Base-by-base conservation (phyloP, 352 stramenopile genomes). In the Globisporangium paddicum region DNA sequence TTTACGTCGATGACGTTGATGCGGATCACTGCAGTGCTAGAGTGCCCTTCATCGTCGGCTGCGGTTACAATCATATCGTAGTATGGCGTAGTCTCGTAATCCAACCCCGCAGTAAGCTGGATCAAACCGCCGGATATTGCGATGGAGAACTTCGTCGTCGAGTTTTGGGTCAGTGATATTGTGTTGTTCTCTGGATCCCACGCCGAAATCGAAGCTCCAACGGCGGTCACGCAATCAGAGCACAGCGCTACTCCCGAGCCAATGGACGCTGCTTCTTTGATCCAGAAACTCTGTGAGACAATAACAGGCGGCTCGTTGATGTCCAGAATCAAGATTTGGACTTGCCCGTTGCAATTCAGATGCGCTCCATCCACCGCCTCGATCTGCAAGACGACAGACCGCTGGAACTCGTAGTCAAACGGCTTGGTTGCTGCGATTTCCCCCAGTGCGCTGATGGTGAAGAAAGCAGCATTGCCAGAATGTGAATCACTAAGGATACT, bases 131-230 rank as follows among this genome's bases (percentile, higher is more conserved):
- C 46, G 1, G 55, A 23, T 8, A 67, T 11, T 14, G 63, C 68
- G 11, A 87, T 46, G 0, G 30, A 47, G 42, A 85, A 83, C 7
- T 34, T 62, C n/a, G 55, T 46, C 3, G 64, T 71, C 8, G 58
- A 64, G 6, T 66, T 65, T 53, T 69, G 60, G 10, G 44, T 69
- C 5, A 83, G 14, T 1, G 59, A 63, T 0, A 82, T 53, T 0
- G 77, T 77, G 48, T 86, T 68, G 49, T 87, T 87, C 59, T 87
- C 77, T 35, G 77, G 75, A n/a, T 87, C 77, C 77, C 77, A 87
- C 53, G 73, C 64, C 13, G 9, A 49, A 19, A 83, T 38, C 1
- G 26, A 60, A 40, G 66, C 69, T 16, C 53, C 57, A 11, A 50
- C 63, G 25, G 30, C 46, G 28, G 61, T 52, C 26, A 44, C 53